Percentiles rank a stretch among this genome's conserved stretches.
These are phyloP conservation scores for Syzygium syzygioides DNA, from an alignment of 441 rosid species.

Conservation along the genomic window DNA sequence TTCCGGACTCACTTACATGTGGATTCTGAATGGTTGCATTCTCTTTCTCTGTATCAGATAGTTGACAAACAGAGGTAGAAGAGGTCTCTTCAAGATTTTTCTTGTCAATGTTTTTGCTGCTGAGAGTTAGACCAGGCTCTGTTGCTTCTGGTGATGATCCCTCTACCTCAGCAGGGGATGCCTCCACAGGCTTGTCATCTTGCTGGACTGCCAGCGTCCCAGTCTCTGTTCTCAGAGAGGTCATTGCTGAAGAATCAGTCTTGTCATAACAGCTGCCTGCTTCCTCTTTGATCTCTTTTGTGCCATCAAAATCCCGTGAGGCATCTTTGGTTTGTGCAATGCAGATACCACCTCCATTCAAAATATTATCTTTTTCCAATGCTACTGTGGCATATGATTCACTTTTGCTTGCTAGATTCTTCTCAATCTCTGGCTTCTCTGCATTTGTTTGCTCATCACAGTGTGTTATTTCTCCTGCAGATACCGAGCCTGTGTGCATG, in stretches of 20 bases:
- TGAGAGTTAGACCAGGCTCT: constrained; percentile 9
- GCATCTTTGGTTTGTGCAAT: neutral
- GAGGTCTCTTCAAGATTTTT: constrained; percentile 15
- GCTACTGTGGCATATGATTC: constrained; percentile 9
- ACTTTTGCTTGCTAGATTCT: constrained; percentile 3
- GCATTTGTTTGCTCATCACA: constrained; percentile 16
- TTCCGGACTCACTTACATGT: neutral
- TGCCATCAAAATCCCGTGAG: constrained; percentile 12
- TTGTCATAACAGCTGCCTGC: neutral
- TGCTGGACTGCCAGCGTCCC: constrained; percentile 7
- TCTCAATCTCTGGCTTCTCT: constrained; percentile 9
- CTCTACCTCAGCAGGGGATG: neutral
- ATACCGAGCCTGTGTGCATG: constrained; percentile 4
- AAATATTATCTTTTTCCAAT: constrained; percentile 8
- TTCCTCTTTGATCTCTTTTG: constrained; percentile 11
- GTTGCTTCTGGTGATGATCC: constrained; percentile 4
- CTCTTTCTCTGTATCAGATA: neutral
- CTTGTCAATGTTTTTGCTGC: constrained; percentile 1
- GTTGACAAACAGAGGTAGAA: constrained; percentile 9
- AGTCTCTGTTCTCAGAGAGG: constrained; percentile 6
- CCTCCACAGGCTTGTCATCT: constrained; percentile 9
- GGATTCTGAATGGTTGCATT: neutral
- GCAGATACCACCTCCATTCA: constrained; percentile 6
- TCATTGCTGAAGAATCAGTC: constrained; percentile 3
- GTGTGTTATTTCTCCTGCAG: constrained; percentile 8